Conservation (phyloP, 139 green algal species). For the Chlamydomonas urium region DNA sequence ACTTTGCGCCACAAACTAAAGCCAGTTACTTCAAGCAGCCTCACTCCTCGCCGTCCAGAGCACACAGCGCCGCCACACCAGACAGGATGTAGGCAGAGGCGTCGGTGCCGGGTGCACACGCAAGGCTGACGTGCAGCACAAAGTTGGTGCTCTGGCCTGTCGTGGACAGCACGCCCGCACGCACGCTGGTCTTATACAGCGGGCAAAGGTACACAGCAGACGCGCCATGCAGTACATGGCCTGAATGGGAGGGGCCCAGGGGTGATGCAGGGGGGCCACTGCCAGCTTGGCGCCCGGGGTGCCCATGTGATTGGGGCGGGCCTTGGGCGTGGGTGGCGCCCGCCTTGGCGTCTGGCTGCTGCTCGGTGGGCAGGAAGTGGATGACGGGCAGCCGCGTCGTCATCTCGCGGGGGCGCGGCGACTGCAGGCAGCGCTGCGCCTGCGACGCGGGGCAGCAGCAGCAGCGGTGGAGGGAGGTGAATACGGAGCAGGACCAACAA, state of each 20-base stretch:
- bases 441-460: background rate
- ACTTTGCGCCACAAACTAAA: too few relatives aligned
- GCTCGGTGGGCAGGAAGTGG: slow-evolving; percentile 28
- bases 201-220: slow-evolving; percentile 59
- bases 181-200: slow-evolving; percentile 72
- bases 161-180: slow-evolving; percentile 63
- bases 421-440: background rate
- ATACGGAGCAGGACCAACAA: background rate
- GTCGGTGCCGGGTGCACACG: slow-evolving; percentile 39
- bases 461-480: background rate
- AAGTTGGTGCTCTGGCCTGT: slow-evolving; percentile 76
- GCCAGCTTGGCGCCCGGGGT: background rate
- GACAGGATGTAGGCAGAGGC: slow-evolving; percentile 63
- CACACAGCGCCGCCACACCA: slow-evolving; percentile 67
- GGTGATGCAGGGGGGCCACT: background rate
- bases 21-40: too few relatives aligned
- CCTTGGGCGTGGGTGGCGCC: background rate
- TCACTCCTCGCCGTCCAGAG: slow-evolving; percentile 39
- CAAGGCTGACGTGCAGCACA: slow-evolving; percentile 60
- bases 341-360: background rate
- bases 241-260: background rate
- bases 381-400: slow-evolving; percentile 29
- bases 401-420: slow-evolving; percentile 27
- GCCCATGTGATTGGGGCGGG: background rate
- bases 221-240: background rate